Conservation (phyloP, 768 basidiomycete genomes). For the Lactifluus volemus region DNA sequence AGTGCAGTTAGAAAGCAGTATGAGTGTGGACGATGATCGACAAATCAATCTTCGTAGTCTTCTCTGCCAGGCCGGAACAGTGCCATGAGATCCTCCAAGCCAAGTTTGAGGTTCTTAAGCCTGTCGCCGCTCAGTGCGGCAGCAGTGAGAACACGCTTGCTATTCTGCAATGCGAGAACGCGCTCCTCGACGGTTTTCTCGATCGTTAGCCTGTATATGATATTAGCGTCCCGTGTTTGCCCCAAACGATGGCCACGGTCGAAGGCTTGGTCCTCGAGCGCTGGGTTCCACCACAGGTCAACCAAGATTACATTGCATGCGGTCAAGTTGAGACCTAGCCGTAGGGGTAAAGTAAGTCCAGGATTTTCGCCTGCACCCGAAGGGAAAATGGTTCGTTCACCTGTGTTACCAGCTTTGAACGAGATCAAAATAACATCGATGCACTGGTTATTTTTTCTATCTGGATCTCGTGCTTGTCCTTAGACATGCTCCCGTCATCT, state of each 20-base stretch:
- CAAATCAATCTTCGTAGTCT: slow-evolving; percentile 31
- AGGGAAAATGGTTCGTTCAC: slow-evolving; percentile 29
- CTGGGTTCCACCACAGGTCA: slow-evolving; percentile 95
- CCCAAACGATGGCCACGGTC: slow-evolving; percentile 88
- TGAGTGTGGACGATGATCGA: not conserved
- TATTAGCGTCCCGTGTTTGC: slow-evolving; percentile 78
- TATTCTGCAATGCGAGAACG: slow-evolving; percentile 85
- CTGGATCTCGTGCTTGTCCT: slow-evolving; percentile 69
- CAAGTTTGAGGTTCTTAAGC: slow-evolving; percentile 74
- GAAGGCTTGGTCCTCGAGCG: slow-evolving; percentile 89
- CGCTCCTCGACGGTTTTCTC: slow-evolving; percentile 82
- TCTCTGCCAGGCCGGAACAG: slow-evolving; percentile 55
- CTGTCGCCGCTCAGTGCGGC: slow-evolving; percentile 87
- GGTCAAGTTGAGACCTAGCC: slow-evolving; percentile 75
- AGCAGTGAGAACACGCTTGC: slow-evolving; percentile 75
- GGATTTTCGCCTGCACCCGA: not conserved
- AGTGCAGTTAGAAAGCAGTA: not conserved
- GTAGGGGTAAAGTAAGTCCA: slow-evolving; percentile 1
- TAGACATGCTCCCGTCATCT: slow-evolving; percentile 88
- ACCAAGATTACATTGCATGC: slow-evolving; percentile 90
- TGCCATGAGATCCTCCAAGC: slow-evolving; percentile 78
- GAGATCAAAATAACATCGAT: slow-evolving; percentile 84
- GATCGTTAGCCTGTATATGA: slow-evolving; percentile 85
- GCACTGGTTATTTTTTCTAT: slow-evolving; percentile 43
- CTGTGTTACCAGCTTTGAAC: slow-evolving; percentile 94